Evolutionary conservation across 805 yeast genomes (phyloP).

Genomic region (Pichia membranifaciens): DNA sequence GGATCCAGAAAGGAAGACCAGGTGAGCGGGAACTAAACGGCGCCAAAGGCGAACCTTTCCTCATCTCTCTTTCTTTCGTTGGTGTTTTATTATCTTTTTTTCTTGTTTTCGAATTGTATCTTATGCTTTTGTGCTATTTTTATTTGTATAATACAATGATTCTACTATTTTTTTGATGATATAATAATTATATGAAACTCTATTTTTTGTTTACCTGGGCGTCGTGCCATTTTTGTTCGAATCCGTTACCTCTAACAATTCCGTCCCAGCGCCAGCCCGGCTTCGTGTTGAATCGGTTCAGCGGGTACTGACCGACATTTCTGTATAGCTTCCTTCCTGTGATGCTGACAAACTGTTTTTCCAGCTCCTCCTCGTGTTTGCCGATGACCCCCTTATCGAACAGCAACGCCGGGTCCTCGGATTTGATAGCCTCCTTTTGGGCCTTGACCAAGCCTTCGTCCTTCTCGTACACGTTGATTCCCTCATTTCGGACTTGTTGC

Average conservation of each 20-base stretch:
- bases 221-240: constrained; percentile 58
- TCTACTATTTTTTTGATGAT: not conserved
- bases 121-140: not conserved
- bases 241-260: constrained; percentile 82
- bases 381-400: constrained; percentile 32
- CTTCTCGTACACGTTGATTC: constrained; percentile 31
- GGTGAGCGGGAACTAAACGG: no score
- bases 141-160: no score
- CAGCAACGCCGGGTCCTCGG: constrained; percentile 60
- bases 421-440: constrained; percentile 30
- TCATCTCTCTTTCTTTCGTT: no score
- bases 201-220: constrained; percentile 11
- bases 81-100: not conserved
- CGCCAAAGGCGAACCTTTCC: no score
- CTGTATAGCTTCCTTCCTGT: constrained; percentile 53
- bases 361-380: constrained; percentile 14
- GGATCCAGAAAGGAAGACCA: no score
- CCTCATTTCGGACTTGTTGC: constrained; percentile 21
- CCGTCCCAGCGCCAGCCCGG: constrained; percentile 94
- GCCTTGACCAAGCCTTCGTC: constrained; percentile 35
- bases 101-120: not conserved
- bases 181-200: constrained; percentile 18
- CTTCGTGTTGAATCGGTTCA: constrained; percentile 65
- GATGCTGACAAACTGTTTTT: constrained; percentile 20
- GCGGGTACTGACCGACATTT: constrained; percentile 41